These are phyloP conservation scores for Xylona heveae DNA, from an alignment of 495 filamentous ascomycete genomes.

Conservation along the genomic window DNA sequence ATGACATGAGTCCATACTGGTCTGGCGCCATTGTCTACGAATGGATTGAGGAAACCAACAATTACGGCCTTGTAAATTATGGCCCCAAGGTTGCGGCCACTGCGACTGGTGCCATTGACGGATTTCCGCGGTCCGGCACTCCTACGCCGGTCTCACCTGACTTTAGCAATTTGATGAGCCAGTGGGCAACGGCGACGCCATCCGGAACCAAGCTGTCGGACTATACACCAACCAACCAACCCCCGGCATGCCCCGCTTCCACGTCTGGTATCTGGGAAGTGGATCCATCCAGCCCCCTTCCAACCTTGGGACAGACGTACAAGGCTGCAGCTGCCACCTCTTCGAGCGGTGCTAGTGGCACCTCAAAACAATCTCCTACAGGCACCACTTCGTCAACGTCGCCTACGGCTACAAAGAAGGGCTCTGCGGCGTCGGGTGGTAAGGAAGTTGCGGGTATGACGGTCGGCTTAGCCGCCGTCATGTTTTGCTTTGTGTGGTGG, in stretches of 20 bases:
- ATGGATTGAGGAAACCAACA: conserved; percentile 71
- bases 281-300: conserved; percentile 41
- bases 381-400: conserved; percentile 1
- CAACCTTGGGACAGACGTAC: conserved; percentile 36
- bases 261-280: conserved; percentile 53
- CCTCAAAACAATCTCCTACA: conserved; percentile 1
- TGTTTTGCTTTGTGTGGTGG: conserved; percentile 8
- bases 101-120: conserved; percentile 31
- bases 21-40: conserved; percentile 75
- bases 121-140: conserved; percentile 46
- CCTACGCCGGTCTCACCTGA: conserved; percentile 57
- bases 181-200: conserved; percentile 55
- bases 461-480: conserved; percentile 4
- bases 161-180: conserved; percentile 51
- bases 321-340: background rate
- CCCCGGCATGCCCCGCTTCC: conserved; percentile 48
- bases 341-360: background rate
- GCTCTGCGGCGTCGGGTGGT: conserved; percentile 3
- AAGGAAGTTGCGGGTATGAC: conserved; percentile 6
- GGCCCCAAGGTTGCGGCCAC: conserved; percentile 29
- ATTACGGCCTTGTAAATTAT: conserved; percentile 72
- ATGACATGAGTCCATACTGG: conserved; percentile 52
- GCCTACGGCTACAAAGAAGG: conserved; percentile 5
- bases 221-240: conserved; percentile 40
- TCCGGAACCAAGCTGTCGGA: conserved; percentile 38